Evolutionary conservation across 208 protist species (phyloP).

Genomic region (Trypanosoma scelopori): DNA sequence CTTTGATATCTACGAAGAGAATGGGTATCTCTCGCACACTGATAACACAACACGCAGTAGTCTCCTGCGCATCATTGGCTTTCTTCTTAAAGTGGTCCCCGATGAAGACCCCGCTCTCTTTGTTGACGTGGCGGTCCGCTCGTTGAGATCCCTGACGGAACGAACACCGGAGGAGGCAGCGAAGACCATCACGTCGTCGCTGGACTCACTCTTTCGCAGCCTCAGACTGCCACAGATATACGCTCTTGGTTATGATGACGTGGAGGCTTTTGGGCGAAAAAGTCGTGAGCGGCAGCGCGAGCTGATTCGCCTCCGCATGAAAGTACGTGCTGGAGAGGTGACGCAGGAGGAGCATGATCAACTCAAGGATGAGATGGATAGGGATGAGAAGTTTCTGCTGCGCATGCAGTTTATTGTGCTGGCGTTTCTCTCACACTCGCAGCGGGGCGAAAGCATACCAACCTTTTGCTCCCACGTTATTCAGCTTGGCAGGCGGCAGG

Average conservation of each 20-base stretch:
- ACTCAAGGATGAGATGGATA: constrained; percentile 81
- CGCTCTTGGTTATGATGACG: constrained; percentile 83
- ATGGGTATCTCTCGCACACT: constrained; percentile 80
- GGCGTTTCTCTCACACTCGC: constrained; percentile 77
- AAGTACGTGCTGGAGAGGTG: constrained; percentile 44
- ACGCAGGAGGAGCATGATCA: constrained; percentile 56
- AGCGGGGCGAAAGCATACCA: constrained; percentile 71
- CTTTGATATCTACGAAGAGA: constrained; percentile 89
- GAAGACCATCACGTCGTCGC: constrained; percentile 66
- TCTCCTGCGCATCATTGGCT: constrained; percentile 71
- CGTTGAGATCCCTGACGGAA: constrained; percentile 67
- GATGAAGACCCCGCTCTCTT: constrained; percentile 89
- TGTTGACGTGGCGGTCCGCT: constrained; percentile 76
- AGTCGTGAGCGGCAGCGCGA: constrained; percentile 86
- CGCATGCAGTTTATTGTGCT: constrained; percentile 90
- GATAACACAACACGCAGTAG: constrained; percentile 85
- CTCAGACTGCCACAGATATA: constrained; percentile 75
- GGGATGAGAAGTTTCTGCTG: constrained; percentile 87
- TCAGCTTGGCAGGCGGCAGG: constrained; percentile 78
- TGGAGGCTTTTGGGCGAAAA: constrained; percentile 84
- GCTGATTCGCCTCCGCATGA: constrained; percentile 55
- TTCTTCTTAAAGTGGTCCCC: constrained; percentile 85
- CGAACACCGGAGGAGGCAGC: constrained; percentile 81
- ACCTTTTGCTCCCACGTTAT: constrained; percentile 87
- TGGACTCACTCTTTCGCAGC: constrained; percentile 84